phyloP scores from a whole-genome alignment of 306 rosid genomes.

The Acacia crassicarpa region DNA sequence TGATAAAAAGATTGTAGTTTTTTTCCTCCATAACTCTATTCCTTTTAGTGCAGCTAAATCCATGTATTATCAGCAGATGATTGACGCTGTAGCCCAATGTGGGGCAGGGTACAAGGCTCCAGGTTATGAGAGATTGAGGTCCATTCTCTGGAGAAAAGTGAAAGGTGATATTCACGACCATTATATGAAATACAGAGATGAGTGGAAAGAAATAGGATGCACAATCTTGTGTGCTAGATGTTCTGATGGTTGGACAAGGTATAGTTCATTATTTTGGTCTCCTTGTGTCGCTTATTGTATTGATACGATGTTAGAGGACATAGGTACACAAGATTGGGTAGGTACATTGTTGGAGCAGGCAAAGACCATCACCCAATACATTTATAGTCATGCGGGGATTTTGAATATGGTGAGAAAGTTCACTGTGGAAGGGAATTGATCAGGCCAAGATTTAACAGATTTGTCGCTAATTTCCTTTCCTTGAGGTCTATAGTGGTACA shows the following conservation, averaged over 20 bases:
- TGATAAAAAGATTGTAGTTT: conserved; percentile 63
- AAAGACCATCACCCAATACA: conserved; percentile 50
- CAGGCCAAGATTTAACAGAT: conserved; percentile 59
- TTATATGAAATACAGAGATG: conserved; percentile 52
- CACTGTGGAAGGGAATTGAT: conserved; percentile 57
- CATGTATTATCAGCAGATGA: conserved; percentile 69
- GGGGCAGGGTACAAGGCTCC: conserved; percentile 77
- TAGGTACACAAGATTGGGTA: conserved; percentile 65
- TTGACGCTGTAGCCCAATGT: conserved; percentile 58
- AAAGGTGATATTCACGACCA: conserved; percentile 53
- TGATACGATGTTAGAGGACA: conserved; percentile 67
- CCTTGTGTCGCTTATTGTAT: conserved; percentile 71
- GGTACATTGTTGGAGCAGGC: conserved; percentile 60
- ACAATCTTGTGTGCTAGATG: conserved; percentile 63
- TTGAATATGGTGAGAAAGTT: conserved; percentile 61
- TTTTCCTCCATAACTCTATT: conserved; percentile 64
- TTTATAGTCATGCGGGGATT: conserved; percentile 57
- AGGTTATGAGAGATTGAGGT: conserved; percentile 56
- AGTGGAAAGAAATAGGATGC: conserved; percentile 76
- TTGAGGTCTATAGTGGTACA: conserved; percentile 63
- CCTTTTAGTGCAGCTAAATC: conserved; percentile 69
- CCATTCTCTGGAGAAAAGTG: conserved; percentile 58
- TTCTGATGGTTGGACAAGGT: conserved; percentile 56
- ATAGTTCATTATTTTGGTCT: conserved; percentile 76
- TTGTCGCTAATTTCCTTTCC: conserved; percentile 58